phyloP scores from a whole-genome alignment of 257 asterid species.

The Dorcoceras hygrometricum region DNA sequence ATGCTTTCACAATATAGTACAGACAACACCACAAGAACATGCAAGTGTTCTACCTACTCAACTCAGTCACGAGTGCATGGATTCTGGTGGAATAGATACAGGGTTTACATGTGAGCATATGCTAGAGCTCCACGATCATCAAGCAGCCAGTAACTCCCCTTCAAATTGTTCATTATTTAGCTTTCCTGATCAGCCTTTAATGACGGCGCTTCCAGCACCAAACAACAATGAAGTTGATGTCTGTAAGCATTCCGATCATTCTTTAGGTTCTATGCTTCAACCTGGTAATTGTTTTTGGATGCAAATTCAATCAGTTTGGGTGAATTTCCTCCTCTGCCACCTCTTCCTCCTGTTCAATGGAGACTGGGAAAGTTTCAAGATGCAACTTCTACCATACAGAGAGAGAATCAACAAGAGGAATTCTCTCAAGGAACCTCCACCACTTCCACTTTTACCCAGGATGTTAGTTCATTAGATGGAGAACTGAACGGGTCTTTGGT shows the following conservation, averaged over 20 bases:
- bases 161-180: constrained; percentile 26
- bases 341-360: constrained; percentile 98
- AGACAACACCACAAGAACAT: constrained; percentile 19
- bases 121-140: constrained; percentile 28
- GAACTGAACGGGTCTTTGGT: constrained; percentile 24
- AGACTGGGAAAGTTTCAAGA: constrained; percentile 62
- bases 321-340: constrained; percentile 82
- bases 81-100: constrained; percentile 22
- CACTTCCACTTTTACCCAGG: constrained; percentile 25
- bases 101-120: constrained; percentile 31
- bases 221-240: constrained; percentile 29
- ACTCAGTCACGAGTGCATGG: constrained; percentile 31
- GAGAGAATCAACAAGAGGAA: constrained; percentile 27
- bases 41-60: constrained; percentile 28
- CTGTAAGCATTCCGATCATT: constrained; percentile 28
- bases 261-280: constrained; percentile 33
- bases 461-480: constrained; percentile 24
- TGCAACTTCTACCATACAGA: constrained; percentile 37
- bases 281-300: constrained; percentile 32
- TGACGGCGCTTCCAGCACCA: constrained; percentile 30
- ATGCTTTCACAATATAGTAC: constrained; percentile 14
- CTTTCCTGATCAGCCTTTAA: constrained; percentile 32
- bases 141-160: constrained; percentile 27
- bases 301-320: constrained; percentile 38
- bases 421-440: constrained; percentile 23